Evolutionary conservation across 768 basidiomycete genomes (phyloP), one percentile per base, ranked within the genome.

Genomic region (Boletus huronensis): DNA sequence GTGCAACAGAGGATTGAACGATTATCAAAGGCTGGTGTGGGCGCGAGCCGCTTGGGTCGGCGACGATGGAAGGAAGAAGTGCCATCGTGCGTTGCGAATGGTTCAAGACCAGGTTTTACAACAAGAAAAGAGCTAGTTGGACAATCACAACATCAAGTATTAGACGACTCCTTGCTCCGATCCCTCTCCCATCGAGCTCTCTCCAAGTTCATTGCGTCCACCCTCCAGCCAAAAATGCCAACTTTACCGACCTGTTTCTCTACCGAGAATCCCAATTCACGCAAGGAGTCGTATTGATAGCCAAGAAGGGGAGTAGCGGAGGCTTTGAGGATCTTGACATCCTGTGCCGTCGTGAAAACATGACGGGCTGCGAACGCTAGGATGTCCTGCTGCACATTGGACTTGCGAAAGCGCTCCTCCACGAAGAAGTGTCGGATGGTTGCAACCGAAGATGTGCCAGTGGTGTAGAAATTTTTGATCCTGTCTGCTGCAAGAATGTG

Each of bases 391-490:
- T 90, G 87, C 40, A 88, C 75, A 13, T 74, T 74, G 23, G 79
- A 70, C 8, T 60, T 59, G 47, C 87, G 80, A 61, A 82, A 91
- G 16, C 72, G 74, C 58, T 85, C 84, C 38, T 88, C 85, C 25
- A 88, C 79, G 60, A 81, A 85, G 69, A 90, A 85, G 66, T 92
- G 90, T 29, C 88, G 84, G 60, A 92, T 83, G 17, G 76, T 71
- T 11, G 84, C 90, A n/a, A 76, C 74, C 39, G 69, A 64, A n/a
- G 82, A 74, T 31, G 76, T 72, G 35, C 75, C 72, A 23, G 62
- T 70, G 49, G 67, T 48, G 25, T 57, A 65, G 25, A 63, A 49
- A 25, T 57, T 39, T 31, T 53, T 60, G 50, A 54, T 51, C n/a
- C 53, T 51, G 39, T 64, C 54, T 21, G 46, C 53, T 19, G 44